A percentile compares a stretch with the other conserved stretches of the same genome.
phyloP scores from a whole-genome alignment of 768 basidiomycete species.

The Rhodotorula toruloides region DNA sequence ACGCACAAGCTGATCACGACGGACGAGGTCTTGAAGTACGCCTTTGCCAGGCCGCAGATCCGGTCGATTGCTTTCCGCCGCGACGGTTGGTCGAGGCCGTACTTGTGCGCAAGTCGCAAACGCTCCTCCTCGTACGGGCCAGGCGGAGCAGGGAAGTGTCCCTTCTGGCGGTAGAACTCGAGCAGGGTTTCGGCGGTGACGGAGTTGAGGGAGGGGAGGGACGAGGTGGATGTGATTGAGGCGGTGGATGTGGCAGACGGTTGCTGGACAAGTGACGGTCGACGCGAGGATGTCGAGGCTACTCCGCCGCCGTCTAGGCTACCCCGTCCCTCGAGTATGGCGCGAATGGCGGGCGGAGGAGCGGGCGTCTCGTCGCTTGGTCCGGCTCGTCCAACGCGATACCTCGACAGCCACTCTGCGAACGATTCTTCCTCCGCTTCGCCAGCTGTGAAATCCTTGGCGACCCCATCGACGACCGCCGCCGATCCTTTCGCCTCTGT shows the following conservation, averaged over 20 bases:
- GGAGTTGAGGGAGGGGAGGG: conserved; percentile 13
- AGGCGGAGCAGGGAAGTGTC: conserved; percentile 16
- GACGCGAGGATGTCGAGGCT: not conserved
- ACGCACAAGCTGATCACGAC: conserved; percentile 27
- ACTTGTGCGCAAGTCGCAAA: conserved; percentile 24
- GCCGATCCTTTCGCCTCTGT: too few species aligned
- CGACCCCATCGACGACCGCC: too few species aligned
- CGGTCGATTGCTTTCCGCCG: conserved; percentile 28
- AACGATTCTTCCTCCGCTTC: conserved; percentile 5
- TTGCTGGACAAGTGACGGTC: not conserved
- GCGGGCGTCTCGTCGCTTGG: not conserved
- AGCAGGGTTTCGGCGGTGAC: conserved; percentile 9
- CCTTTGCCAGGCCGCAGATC: conserved; percentile 21
- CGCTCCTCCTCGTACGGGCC: conserved; percentile 29
- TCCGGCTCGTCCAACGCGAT: conserved; percentile 2
- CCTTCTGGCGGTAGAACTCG: conserved; percentile 15
- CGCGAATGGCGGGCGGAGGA: conserved; percentile 14
- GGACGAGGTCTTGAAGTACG: conserved; percentile 21
- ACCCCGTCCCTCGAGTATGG: conserved; percentile 13
- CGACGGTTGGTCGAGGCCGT: conserved; percentile 16
- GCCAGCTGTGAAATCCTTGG: too few species aligned
- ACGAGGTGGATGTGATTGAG: not conserved
- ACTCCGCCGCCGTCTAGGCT: too few species aligned
- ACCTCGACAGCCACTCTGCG: conserved; percentile 14
- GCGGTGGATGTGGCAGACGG: not conserved